phyloP scores from a whole-genome alignment of 345 rosid genomes.

The Citrus australasica region DNA sequence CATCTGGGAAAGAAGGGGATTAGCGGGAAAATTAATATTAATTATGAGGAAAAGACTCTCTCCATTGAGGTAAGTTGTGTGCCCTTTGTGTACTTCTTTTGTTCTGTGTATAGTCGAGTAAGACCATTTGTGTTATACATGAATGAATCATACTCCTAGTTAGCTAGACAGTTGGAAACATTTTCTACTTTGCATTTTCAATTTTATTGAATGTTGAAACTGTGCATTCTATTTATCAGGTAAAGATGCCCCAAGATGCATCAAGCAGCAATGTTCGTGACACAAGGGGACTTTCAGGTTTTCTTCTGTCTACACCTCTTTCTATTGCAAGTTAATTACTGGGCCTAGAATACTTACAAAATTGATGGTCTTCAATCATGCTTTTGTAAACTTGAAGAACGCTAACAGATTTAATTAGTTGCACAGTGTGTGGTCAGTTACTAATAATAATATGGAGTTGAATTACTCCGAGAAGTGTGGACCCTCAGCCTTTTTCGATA shows the following conservation, averaged over 20 bases:
- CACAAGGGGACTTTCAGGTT: slow-evolving; percentile 96
- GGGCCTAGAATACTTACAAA: neutral
- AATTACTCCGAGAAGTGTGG: neutral
- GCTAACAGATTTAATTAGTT: neutral
- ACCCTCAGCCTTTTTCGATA: neutral
- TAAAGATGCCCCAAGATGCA: slow-evolving; percentile 98
- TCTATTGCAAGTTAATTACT: neutral
- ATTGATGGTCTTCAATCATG: neutral
- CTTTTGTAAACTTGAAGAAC: neutral
- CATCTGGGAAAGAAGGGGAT: slow-evolving; percentile 88
- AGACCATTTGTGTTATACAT: neutral
- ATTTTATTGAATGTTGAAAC: neutral
- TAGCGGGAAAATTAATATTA: slow-evolving; percentile 72
- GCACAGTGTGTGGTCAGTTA: neutral
- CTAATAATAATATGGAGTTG: neutral
- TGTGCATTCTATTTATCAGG: slow-evolving; percentile 39
- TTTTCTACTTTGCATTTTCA: neutral
- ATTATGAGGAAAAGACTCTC: slow-evolving; percentile 72
- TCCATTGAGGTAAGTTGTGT: slow-evolving; percentile 59
- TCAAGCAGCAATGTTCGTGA: slow-evolving; percentile 72
- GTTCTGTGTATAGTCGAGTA: neutral
- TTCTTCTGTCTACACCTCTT: slow-evolving; percentile 3
- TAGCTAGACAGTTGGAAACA: neutral
- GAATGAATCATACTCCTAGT: neutral
- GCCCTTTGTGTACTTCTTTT: neutral